A percentile compares a stretch with the other conserved stretches of the same genome.
phyloP scores from a whole-genome alignment of 352 stramenopile species.

The Globisporangium echinulatum region DNA sequence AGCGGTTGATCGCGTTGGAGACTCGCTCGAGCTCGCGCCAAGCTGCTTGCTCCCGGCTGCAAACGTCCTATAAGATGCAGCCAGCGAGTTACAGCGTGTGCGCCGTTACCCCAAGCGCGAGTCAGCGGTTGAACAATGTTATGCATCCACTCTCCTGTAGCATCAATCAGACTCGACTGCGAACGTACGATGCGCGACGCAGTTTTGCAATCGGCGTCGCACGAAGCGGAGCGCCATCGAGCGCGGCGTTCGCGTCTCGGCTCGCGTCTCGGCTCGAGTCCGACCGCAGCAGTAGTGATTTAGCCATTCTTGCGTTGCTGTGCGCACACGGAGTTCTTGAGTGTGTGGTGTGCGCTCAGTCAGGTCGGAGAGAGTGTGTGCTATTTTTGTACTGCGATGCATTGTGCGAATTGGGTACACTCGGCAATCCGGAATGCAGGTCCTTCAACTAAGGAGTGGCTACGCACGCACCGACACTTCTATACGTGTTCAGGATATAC shows the following conservation, averaged over 20 bases:
- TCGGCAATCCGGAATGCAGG: too few relatives aligned
- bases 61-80: neutral
- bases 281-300: neutral
- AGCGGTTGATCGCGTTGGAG: neutral
- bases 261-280: neutral
- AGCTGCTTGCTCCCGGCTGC: neutral
- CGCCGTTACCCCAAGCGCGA: neutral
- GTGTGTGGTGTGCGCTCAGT: too few relatives aligned
- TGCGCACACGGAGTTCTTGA: too few relatives aligned
- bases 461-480: neutral
- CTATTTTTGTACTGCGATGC: too few relatives aligned
- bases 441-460: too few relatives aligned
- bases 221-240: neutral
- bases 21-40: neutral
- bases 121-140: too few relatives aligned
- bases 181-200: constrained; percentile 9
- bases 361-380: too few relatives aligned
- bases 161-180: too few relatives aligned
- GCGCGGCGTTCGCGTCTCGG: neutral
- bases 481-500: neutral
- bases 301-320: neutral
- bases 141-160: too few relatives aligned
- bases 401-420: too few relatives aligned
- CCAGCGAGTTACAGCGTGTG: neutral
- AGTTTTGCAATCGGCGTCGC: constrained; percentile 1